Conservation (phyloP, 2,329 filamentous ascomycete species). For the Epichloe uncinata region DNA sequence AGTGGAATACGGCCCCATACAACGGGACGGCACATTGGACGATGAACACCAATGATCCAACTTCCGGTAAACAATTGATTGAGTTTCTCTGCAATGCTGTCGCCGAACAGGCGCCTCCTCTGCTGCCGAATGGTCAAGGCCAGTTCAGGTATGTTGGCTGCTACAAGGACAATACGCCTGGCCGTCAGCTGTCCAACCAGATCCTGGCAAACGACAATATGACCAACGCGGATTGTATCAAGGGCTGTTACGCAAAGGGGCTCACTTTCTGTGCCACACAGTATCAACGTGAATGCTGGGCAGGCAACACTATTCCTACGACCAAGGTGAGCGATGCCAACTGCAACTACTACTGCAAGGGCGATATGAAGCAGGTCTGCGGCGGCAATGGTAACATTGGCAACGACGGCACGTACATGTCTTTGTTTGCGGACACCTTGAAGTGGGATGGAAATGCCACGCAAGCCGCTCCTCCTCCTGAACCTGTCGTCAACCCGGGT, state of each 20-base stretch:
- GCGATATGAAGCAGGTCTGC: constrained; percentile 36
- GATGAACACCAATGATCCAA: constrained; percentile 42
- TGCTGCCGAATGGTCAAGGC: constrained; percentile 28
- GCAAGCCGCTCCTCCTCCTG: constrained; percentile 8
- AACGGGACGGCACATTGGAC: constrained; percentile 37
- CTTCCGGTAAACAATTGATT: constrained; percentile 37
- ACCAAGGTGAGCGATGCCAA: constrained; percentile 29
- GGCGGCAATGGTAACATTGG: constrained; percentile 33
- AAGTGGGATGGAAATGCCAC: constrained; percentile 17
- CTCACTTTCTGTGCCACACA: constrained; percentile 34
- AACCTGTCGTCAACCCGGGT: constrained; percentile 24
- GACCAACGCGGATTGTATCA: constrained; percentile 32
- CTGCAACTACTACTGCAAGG: constrained; percentile 39
- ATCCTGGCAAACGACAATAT: constrained; percentile 27
- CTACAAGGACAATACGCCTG: constrained; percentile 42
- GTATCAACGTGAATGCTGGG: constrained; percentile 42
- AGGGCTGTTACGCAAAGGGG: constrained; percentile 22
- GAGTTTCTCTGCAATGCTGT: constrained; percentile 39
- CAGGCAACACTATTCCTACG: constrained; percentile 32
- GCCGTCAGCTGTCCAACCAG: constrained; percentile 33
- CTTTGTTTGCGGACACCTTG: constrained; percentile 29
- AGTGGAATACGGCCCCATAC: constrained; percentile 42
- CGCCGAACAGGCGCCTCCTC: constrained; percentile 37
- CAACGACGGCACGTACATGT: constrained; percentile 29
- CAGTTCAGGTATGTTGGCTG: constrained; percentile 42